Evolutionary conservation across 805 yeast genomes (phyloP).

Genomic region (Lipomyces orientalis): DNA sequence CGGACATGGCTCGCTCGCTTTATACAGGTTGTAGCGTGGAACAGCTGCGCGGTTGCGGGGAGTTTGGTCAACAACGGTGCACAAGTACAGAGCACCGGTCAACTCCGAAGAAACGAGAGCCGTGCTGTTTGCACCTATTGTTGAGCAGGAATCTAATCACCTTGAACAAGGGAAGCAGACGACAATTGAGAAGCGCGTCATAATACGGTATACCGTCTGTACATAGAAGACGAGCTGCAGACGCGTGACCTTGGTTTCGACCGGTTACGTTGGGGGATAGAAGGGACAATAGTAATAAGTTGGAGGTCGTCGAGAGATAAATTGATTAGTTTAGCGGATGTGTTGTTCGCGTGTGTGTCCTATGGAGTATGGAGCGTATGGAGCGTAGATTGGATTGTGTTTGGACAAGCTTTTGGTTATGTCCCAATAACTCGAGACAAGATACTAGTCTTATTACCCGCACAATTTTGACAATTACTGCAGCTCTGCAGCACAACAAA

Average conservation of each 20-base stretch:
- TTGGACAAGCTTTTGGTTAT: no score
- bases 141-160: conserved; percentile 1
- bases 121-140: neutral
- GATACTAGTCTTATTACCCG: neutral
- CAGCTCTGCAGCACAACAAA: no score
- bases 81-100: neutral
- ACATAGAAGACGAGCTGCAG: neutral
- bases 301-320: neutral
- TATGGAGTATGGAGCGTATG: no score
- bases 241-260: neutral
- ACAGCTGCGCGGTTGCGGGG: neutral
- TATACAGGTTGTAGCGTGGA: neutral
- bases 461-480: no score
- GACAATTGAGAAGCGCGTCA: neutral
- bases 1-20: neutral
- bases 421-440: neutral
- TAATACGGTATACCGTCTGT: neutral
- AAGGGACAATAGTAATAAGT: neutral
- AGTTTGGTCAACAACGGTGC: neutral
- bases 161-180: neutral
- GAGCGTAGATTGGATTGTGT: no score
- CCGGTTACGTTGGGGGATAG: neutral
- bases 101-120: neutral
- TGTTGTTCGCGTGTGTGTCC: neutral
- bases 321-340: neutral